These are phyloP conservation scores for Penicillium cinerascens DNA, from an alignment of 495 filamentous ascomycete genomes.

Conservation along the genomic window DNA sequence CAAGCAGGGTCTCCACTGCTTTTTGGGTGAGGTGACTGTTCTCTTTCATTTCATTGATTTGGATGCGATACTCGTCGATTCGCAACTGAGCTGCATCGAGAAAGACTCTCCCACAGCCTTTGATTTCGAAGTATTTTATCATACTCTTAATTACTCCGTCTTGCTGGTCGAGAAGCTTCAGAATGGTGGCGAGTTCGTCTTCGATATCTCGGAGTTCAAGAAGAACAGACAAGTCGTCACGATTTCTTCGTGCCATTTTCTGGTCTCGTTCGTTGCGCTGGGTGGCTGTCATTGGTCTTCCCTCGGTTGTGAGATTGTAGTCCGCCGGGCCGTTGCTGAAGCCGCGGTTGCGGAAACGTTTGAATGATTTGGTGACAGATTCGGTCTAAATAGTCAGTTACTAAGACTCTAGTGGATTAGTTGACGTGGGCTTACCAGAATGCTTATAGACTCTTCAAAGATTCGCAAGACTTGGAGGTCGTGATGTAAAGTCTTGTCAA, in stretches of 20 bases:
- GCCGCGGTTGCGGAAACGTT: conserved; percentile 54
- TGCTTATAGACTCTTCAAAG: conserved; percentile 65
- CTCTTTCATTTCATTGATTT: conserved; percentile 57
- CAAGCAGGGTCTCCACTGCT: conserved; percentile 61
- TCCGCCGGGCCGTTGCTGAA: conserved; percentile 46
- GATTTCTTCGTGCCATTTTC: conserved; percentile 51
- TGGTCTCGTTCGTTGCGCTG: conserved; percentile 51
- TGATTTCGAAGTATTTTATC: conserved; percentile 35
- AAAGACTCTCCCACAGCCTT: conserved; percentile 34
- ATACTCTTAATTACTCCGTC: conserved; percentile 48
- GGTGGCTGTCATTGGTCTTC: conserved; percentile 33
- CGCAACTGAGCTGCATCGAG: conserved; percentile 51
- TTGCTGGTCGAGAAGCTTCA: conserved; percentile 58
- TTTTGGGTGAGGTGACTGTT: conserved; percentile 42
- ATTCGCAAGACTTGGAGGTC: conserved; percentile 64
- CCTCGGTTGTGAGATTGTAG: conserved; percentile 45
- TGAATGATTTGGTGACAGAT: conserved; percentile 59
- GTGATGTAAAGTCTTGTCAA: conserved; percentile 55
- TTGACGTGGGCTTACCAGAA: conserved; percentile 52
- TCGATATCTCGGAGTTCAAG: conserved; percentile 65
- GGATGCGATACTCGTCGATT: conserved; percentile 54
- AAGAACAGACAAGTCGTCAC: conserved; percentile 60
- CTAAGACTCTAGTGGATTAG: too few species aligned
- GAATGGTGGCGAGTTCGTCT: conserved; percentile 59
- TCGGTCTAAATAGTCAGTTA: conserved; percentile 50